Percentiles rank a stretch among this genome's conserved stretches.
Evolutionary conservation across 2,329 filamentous ascomycete species (phyloP).

Genomic region (Claviceps pazoutovae): DNA sequence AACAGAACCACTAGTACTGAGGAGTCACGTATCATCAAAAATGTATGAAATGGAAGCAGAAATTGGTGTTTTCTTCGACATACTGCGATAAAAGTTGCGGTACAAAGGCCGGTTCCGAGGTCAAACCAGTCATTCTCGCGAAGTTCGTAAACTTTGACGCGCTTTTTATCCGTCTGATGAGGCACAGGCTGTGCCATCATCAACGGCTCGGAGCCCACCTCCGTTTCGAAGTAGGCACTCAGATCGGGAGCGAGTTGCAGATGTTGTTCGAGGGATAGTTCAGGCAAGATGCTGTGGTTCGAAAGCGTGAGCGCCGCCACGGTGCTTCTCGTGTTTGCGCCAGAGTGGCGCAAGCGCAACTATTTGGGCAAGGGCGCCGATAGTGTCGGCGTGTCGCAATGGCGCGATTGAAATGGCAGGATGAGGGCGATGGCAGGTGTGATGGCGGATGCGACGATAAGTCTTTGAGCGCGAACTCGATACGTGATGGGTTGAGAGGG

Average conservation of each 20-base stretch:
- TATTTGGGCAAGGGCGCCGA: background rate
- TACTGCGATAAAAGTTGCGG: conserved; percentile 61
- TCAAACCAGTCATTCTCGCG: conserved; percentile 99
- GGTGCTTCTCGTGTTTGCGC: conserved; percentile 22
- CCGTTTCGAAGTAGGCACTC: conserved; percentile 33
- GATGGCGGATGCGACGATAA: background rate
- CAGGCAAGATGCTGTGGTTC: conserved; percentile 34
- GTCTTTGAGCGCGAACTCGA: conserved; percentile 6
- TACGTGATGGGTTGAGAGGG: background rate
- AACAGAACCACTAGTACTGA: no score
- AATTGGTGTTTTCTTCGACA: conserved; percentile 17
- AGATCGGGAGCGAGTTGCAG: conserved; percentile 41
- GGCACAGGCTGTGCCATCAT: conserved; percentile 61
- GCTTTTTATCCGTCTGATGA: conserved; percentile 54
- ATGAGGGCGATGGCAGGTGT: conserved; percentile 1
- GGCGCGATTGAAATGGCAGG: background rate
- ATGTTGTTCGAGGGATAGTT: conserved; percentile 47
- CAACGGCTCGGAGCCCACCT: conserved; percentile 46
- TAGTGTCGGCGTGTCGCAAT: conserved; percentile 1
- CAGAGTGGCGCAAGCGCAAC: conserved; percentile 7
- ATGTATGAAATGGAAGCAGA: background rate
- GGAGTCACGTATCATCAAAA: background rate
- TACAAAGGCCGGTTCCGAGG: conserved; percentile 90
- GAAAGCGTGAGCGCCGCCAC: conserved; percentile 45
- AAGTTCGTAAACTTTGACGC: conserved; percentile 98